phyloP scores from a whole-genome alignment of 345 rosid species.

The Syzygium jambos region DNA sequence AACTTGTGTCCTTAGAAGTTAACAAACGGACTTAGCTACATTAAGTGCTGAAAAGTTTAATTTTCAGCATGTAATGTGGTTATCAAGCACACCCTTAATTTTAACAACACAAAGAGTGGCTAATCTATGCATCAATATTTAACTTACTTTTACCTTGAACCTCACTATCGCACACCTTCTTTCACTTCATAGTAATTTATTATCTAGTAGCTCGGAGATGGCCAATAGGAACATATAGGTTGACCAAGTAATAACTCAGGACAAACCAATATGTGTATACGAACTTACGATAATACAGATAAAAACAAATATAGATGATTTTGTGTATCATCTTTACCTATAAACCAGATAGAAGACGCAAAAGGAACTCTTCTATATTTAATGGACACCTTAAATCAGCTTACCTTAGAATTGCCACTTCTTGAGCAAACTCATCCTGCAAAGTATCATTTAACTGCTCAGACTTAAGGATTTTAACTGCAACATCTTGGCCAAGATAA shows the following conservation, averaged over 20 bases:
- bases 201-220: neutral
- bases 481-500: slow-evolving; percentile 72
- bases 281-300: neutral
- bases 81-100: neutral
- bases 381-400: neutral
- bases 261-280: neutral
- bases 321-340: neutral
- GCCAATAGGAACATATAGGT: neutral
- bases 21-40: too few relatives aligned
- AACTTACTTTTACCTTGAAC: neutral
- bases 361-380: neutral
- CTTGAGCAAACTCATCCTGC: slow-evolving; percentile 57
- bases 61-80: neutral
- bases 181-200: neutral
- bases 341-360: neutral
- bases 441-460: slow-evolving; percentile 45
- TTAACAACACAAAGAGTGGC: neutral
- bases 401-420: slow-evolving; percentile 64
- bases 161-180: neutral
- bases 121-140: neutral
- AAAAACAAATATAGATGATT: neutral
- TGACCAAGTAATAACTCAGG: neutral
- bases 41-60: neutral
- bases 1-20: neutral
- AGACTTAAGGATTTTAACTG: slow-evolving; percentile 54